phyloP scores from a whole-genome alignment of 495 filamentous ascomycete genomes.

The Penicillium paradoxum region DNA sequence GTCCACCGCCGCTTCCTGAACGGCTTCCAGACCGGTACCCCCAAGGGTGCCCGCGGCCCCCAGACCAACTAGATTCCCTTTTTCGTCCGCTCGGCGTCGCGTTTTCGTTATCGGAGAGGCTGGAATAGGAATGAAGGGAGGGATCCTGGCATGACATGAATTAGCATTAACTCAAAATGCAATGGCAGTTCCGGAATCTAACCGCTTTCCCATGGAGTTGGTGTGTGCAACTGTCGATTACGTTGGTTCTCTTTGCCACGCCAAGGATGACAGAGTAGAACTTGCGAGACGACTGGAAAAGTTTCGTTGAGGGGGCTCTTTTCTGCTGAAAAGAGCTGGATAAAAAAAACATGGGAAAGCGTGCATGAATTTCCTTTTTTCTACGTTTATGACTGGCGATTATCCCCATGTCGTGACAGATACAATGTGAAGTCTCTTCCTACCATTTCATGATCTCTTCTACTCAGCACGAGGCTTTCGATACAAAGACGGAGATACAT shows the following conservation, averaged over 20 bases:
- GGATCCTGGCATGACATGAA: conserved; percentile 41
- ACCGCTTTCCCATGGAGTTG: conserved; percentile 41
- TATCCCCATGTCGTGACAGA: conserved; percentile 42
- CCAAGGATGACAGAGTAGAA: conserved; percentile 22
- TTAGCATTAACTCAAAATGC: conserved; percentile 39
- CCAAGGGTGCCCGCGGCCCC: conserved; percentile 78
- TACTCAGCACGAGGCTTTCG: conserved; percentile 15
- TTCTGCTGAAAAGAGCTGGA: conserved; percentile 16
- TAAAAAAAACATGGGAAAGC: conserved; percentile 34
- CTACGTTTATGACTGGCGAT: conserved; percentile 42
- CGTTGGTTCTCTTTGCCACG: conserved; percentile 26
- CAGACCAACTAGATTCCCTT: conserved; percentile 38
- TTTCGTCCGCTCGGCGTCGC: conserved; percentile 36
- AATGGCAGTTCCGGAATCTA: conserved; percentile 38
- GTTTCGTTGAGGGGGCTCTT: conserved; percentile 22
- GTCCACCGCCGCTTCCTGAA: conserved; percentile 90
- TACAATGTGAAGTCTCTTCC: conserved; percentile 40
- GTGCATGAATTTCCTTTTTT: conserved; percentile 44
- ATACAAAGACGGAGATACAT: background rate
- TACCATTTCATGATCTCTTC: conserved; percentile 28
- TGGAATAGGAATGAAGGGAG: conserved; percentile 37
- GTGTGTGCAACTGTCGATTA: conserved; percentile 32
- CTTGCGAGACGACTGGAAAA: conserved; percentile 19
- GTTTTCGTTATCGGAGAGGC: conserved; percentile 44
- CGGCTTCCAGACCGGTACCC: conserved; percentile 86